Base-by-base conservation (phyloP, 306 rosid genomes). In the Trifolium fragiferum region DNA sequence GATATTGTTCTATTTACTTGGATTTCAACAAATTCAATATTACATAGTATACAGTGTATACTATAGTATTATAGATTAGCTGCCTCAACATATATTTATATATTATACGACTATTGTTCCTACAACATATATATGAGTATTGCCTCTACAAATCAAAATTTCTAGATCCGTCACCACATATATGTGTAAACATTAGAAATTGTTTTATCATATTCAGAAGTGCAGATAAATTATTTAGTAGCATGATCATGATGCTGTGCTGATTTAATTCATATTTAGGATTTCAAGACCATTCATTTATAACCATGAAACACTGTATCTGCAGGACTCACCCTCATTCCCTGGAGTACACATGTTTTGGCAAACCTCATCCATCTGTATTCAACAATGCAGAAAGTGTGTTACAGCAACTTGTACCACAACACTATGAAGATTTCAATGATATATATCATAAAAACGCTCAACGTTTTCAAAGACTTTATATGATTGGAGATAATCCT, bases 401-500 rank as follows among this genome's bases (percentile, higher is more conserved):
- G 80, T 86, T 93, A 19, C 74, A 84, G 81, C 84, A 89, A 82
- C 84, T 81, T 32, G 79, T 66, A 74, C 66, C 68, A 3, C 75
- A 68, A 20, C 68, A 63, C 73, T 38, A 43, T 50, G 81, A 76
- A 12, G 65, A 70, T 75, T 49, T 23, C 68, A 20, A 13, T 16
- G 75, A 71, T 66, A 37, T 27, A 35, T 57, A 79, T 68, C 78
- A 69, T 30, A 71, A 70, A 67, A 82, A 60, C 68, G 44, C 79
- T 79, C 82, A 75, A 63, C 43, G 67, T 75, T 87, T 93, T 82
- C 78, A 84, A 84, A 87, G 81, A 8, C 82, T 93, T 35, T 93
- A 93, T 78, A 91, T 93, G 98, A 85, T 93, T 27, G 98, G 98
- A 79, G 97, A 93, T 76, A 93, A 93, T 84, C 97, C 98, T 65